phyloP scores from a whole-genome alignment of 805 yeast genomes.

The Candida nemodendra region DNA sequence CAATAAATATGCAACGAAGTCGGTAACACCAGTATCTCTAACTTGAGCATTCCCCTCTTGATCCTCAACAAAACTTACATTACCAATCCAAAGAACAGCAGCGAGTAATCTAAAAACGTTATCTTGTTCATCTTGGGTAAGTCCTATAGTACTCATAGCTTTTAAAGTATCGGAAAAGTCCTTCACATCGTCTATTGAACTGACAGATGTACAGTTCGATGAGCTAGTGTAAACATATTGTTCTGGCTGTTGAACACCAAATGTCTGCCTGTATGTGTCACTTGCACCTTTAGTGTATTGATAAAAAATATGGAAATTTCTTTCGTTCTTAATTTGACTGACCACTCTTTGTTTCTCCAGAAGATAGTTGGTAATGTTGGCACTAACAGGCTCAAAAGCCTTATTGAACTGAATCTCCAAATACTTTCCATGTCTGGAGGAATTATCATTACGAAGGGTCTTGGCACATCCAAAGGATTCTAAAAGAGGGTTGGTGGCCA shows the following conservation, averaged over 20 bases:
- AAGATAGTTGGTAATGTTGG: slow-evolving; percentile 91
- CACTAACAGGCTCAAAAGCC: slow-evolving; percentile 86
- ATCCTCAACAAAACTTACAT: slow-evolving; percentile 79
- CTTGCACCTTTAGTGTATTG: slow-evolving; percentile 93
- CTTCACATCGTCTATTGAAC: slow-evolving; percentile 76
- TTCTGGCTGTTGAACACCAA: slow-evolving; percentile 93
- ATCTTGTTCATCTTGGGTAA: slow-evolving; percentile 81
- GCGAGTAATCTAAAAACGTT: slow-evolving; percentile 83
- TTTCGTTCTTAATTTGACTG: slow-evolving; percentile 86
- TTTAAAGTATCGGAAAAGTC: slow-evolving; percentile 79
- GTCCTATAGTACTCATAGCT: slow-evolving; percentile 89
- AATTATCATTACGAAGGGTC: slow-evolving; percentile 83
- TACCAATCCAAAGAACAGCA: slow-evolving; percentile 91
- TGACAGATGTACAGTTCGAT: slow-evolving; percentile 82
- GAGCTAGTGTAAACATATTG: slow-evolving; percentile 85
- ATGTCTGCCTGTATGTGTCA: slow-evolving; percentile 75
- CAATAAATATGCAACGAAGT: slow-evolving; percentile 87
- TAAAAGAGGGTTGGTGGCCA: slow-evolving; percentile 91
- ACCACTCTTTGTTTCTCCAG: slow-evolving; percentile 96
- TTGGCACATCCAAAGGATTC: slow-evolving; percentile 95
- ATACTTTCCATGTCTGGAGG: slow-evolving; percentile 91
- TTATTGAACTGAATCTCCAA: slow-evolving; percentile 84
- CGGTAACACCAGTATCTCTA: slow-evolving; percentile 86
- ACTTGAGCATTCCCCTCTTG: slow-evolving; percentile 83
- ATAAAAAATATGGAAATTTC: slow-evolving; percentile 96